These are phyloP conservation scores for Hydrangea macrophylla DNA, from an alignment of 148 eudicot genomes.

Conservation along the genomic window DNA sequence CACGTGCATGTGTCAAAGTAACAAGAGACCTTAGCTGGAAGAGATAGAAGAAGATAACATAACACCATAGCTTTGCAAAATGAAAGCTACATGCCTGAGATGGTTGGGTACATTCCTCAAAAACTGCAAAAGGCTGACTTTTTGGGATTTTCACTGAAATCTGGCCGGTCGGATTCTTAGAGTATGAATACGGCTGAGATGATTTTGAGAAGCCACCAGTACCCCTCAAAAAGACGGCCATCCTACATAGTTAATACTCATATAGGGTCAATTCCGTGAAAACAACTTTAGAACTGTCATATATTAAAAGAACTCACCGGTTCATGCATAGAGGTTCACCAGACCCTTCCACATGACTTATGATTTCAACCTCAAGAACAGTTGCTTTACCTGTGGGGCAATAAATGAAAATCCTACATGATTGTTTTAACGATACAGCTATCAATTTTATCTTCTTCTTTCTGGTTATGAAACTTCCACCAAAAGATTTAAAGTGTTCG, in stretches of 20 bases:
- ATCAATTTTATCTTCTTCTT: not conserved
- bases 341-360: conserved; percentile 60
- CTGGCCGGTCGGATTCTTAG: conserved; percentile 50
- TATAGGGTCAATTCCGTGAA: conserved; percentile 10
- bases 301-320: conserved; percentile 40
- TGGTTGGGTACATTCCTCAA: conserved; percentile 80
- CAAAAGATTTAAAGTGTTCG: not conserved
- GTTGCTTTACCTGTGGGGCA: conserved; percentile 78
- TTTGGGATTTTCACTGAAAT: conserved; percentile 56
- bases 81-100: conserved; percentile 55
- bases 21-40: not conserved
- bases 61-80: conserved; percentile 7
- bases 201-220: conserved; percentile 94
- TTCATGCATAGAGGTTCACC: conserved; percentile 79
- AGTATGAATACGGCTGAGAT: conserved; percentile 58
- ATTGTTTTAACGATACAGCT: not conserved
- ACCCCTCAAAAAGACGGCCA: conserved; percentile 65
- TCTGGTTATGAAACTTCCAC: not conserved
- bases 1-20: not conserved
- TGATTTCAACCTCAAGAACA: conserved; percentile 65
- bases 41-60: not conserved
- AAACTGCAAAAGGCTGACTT: conserved; percentile 66
- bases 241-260: conserved; percentile 36
- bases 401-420: not conserved
- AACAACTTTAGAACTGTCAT: not conserved